phyloP scores from a whole-genome alignment of 306 rosid species.

The Echinosophora koreensis region DNA sequence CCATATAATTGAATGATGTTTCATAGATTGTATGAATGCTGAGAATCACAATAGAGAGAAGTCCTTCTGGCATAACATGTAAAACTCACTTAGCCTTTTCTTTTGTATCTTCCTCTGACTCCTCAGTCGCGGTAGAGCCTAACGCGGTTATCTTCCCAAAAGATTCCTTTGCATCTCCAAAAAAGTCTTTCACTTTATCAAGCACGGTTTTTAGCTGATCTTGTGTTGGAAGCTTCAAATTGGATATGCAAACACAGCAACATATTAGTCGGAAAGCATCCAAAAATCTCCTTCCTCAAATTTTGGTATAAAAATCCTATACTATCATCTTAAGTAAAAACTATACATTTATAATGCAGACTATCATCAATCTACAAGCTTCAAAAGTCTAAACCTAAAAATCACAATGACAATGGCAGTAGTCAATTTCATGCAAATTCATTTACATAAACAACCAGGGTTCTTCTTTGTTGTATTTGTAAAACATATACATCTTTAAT shows the following conservation, averaged over 20 bases:
- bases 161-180: conserved; percentile 89
- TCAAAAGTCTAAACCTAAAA: conserved; percentile 11
- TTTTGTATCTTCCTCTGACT: conserved; percentile 53
- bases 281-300: neutral
- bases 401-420: conserved; percentile 13
- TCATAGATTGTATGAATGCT: too few relatives aligned
- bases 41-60: conserved; percentile 27
- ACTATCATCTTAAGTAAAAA: conserved; percentile 21
- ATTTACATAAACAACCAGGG: conserved; percentile 32
- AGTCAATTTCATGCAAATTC: conserved; percentile 58
- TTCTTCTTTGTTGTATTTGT: neutral
- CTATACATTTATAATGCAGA: conserved; percentile 19
- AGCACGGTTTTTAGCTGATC: conserved; percentile 81
- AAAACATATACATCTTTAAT: conserved; percentile 3
- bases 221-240: conserved; percentile 82
- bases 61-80: conserved; percentile 1
- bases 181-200: conserved; percentile 88
- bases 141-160: conserved; percentile 77
- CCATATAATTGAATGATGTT: conserved; percentile 12
- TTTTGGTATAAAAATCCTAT: neutral
- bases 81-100: conserved; percentile 75
- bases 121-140: conserved; percentile 53
- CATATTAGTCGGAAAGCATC: conserved; percentile 28
- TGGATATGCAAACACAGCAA: conserved; percentile 41
- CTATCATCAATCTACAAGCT: conserved; percentile 4